These are phyloP conservation scores for Bisporella sp. DNA, from an alignment of 2,329 filamentous ascomycete genomes.

Conservation along the genomic window DNA sequence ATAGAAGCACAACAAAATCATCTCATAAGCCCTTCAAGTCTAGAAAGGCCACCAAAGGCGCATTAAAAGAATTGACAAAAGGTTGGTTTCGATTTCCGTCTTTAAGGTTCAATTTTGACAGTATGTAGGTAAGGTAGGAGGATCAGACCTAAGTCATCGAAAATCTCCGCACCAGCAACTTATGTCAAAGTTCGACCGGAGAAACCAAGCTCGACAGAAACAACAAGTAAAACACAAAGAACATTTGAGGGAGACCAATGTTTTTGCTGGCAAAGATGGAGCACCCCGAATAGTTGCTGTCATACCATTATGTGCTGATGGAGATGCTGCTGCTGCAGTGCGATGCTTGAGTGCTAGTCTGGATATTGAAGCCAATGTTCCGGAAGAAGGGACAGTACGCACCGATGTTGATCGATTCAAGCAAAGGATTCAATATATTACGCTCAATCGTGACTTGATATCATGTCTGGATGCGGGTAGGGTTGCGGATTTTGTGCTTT, in stretches of 20 bases:
- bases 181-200: conserved; percentile 93
- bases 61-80: conserved; percentile 78
- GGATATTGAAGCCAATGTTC: conserved; percentile 63
- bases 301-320: conserved; percentile 71
- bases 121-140: conserved; percentile 63
- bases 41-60: conserved; percentile 80
- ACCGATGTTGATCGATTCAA: conserved; percentile 85
- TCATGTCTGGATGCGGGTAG: conserved; percentile 79
- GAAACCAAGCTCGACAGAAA: conserved; percentile 90
- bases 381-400: conserved; percentile 49
- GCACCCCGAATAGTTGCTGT: conserved; percentile 85
- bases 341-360: conserved; percentile 68
- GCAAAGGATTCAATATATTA: conserved; percentile 84
- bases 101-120: conserved; percentile 8
- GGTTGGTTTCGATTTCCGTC: conserved; percentile 45
- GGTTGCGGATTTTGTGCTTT: conserved; percentile 83
- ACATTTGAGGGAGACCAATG: conserved; percentile 67
- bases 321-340: conserved; percentile 61
- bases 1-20: conserved; percentile 86
- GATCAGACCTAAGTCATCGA: conserved; percentile 61
- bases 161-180: conserved; percentile 93
- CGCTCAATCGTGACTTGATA: conserved; percentile 65
- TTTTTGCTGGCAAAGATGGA: conserved; percentile 82
- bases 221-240: conserved; percentile 78
- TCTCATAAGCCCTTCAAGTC: conserved; percentile 90